These are phyloP conservation scores for Tolypocladium ophioglossoides DNA, from an alignment of 2,329 filamentous ascomycete species.

Conservation along the genomic window DNA sequence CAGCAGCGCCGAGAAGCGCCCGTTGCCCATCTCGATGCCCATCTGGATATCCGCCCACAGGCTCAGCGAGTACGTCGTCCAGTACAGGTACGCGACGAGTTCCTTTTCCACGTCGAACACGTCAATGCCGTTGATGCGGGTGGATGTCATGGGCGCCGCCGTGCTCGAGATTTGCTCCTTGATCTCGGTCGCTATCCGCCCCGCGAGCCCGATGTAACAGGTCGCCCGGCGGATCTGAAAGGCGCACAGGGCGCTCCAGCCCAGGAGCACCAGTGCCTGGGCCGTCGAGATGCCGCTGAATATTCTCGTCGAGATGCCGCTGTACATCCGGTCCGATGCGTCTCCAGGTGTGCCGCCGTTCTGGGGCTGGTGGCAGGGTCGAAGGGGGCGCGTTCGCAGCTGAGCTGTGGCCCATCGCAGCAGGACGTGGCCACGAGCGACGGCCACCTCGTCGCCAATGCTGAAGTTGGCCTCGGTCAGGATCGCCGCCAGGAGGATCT, in stretches of 20 bases:
- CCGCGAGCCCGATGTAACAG: slow-evolving; percentile 24
- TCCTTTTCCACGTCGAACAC: slow-evolving; percentile 29
- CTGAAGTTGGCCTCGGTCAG: slow-evolving; percentile 27
- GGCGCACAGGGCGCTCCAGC: slow-evolving; percentile 24
- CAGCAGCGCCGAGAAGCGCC: slow-evolving; percentile 12
- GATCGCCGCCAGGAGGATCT: slow-evolving; percentile 26
- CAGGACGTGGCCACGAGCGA: slow-evolving; percentile 18
- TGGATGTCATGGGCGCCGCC: slow-evolving; percentile 16
- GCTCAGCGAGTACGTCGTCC: slow-evolving; percentile 26
- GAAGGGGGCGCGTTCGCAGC: slow-evolving; percentile 16
- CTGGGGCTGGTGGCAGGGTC: slow-evolving; percentile 7
- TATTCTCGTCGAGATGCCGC: slow-evolving; percentile 20
- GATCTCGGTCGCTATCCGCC: slow-evolving; percentile 18
- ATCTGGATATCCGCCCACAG: slow-evolving; percentile 27
- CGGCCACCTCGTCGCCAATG: slow-evolving; percentile 16
- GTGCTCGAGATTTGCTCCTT: slow-evolving; percentile 18
- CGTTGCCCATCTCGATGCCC: slow-evolving; percentile 21
- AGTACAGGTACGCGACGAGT: slow-evolving; percentile 26
- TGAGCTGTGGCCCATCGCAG: slow-evolving; percentile 23
- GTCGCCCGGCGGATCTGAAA: slow-evolving; percentile 20
- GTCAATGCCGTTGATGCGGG: slow-evolving; percentile 29
- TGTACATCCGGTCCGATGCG: slow-evolving; percentile 5
- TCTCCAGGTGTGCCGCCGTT: slow-evolving; percentile 7
- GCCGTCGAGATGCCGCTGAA: slow-evolving; percentile 21
- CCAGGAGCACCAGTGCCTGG: slow-evolving; percentile 23